These are phyloP conservation scores for Fusarium clavum DNA, from an alignment of 2,329 filamentous ascomycete species.

Conservation along the genomic window DNA sequence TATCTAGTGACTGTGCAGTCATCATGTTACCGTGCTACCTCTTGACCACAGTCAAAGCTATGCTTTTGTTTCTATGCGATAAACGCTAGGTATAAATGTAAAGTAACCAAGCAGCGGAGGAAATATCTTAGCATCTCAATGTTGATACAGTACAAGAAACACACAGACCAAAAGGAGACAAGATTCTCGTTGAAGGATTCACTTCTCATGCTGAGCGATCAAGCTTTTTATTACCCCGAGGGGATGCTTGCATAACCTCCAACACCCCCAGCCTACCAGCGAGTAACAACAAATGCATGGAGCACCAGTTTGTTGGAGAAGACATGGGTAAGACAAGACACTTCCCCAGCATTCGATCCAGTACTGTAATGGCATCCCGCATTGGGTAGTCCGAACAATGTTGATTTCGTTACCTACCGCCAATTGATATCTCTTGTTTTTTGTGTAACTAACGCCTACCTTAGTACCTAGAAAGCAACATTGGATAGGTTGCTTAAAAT, in stretches of 20 bases:
- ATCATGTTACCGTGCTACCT: not conserved
- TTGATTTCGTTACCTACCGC: not conserved
- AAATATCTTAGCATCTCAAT: not conserved
- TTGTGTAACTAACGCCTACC: not conserved
- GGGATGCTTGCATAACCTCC: slow-evolving; percentile 3
- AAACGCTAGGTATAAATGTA: not conserved
- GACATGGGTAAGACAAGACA: slow-evolving; percentile 21
- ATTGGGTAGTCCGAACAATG: slow-evolving; percentile 18
- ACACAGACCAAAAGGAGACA: not conserved
- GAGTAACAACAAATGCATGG: slow-evolving; percentile 8
- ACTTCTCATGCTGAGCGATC: not conserved
- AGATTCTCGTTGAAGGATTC: not conserved
- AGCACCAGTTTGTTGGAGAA: slow-evolving; percentile 22
- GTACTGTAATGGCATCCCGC: slow-evolving; percentile 5
- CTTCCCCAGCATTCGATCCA: slow-evolving; percentile 11
- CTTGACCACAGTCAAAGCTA: not conserved
- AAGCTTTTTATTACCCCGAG: slow-evolving; percentile 6
- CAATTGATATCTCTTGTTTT: slow-evolving; percentile 8
- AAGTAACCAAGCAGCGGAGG: not conserved
- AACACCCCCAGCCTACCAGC: slow-evolving; percentile 3
- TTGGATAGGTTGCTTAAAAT: slow-evolving; percentile 7
- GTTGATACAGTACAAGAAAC: not conserved
- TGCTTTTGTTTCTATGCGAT: not conserved
- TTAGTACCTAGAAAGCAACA: not conserved
- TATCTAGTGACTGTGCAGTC: not conserved